Base-by-base conservation (phyloP, 495 filamentous ascomycete species). In the Aspergillus haitiensis region DNA sequence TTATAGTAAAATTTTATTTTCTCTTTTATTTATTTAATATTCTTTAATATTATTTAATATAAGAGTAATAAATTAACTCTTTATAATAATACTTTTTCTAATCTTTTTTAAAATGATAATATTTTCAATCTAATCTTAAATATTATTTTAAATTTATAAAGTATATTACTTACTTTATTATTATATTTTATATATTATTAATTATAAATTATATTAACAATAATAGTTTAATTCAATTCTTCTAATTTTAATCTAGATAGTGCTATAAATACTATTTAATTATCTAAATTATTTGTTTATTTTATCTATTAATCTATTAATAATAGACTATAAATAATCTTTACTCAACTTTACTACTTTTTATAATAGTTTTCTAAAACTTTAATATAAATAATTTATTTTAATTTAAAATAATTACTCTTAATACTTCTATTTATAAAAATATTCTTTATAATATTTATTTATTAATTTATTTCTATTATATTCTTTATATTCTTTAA, bases 171-270 rank as follows among this genome's bases (percentile, higher is more conserved):
- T n/a, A n/a, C n/a, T 11, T 12, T 55, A 31, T 55, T 27, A 31
- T 55, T n/a, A 55, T 44, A 15, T 42, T 55, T 44, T 44, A 10
- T 36, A 15, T 31, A 42, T 32, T 31, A 42, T 44, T 31, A 21
- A 55, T 55, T 42, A 42, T 27, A 42, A 42, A 42, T 55, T 42
- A 55, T 42, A 31, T 21, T 44, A 55, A 21, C 27, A 39, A 42
- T 31, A 44, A 9, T 18, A 55, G 11, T 27, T 40, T n/a, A n/a
- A n/a, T n/a, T n/a, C n/a, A n/a, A n/a, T n/a, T n/a, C n/a, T n/a
- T n/a, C n/a, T n/a, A n/a, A n/a, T n/a, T n/a, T n/a, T n/a, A n/a
- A n/a, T n/a, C n/a, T n/a, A n/a, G n/a, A n/a, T n/a, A n/a, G n/a
- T n/a, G n/a, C n/a, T n/a, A n/a, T n/a, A n/a, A n/a, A n/a, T n/a